Percentiles rank a stretch among this genome's conserved stretches.
These are phyloP conservation scores for Diplodia intermedia DNA, from an alignment of 2,329 filamentous ascomycete species.

Conservation along the genomic window DNA sequence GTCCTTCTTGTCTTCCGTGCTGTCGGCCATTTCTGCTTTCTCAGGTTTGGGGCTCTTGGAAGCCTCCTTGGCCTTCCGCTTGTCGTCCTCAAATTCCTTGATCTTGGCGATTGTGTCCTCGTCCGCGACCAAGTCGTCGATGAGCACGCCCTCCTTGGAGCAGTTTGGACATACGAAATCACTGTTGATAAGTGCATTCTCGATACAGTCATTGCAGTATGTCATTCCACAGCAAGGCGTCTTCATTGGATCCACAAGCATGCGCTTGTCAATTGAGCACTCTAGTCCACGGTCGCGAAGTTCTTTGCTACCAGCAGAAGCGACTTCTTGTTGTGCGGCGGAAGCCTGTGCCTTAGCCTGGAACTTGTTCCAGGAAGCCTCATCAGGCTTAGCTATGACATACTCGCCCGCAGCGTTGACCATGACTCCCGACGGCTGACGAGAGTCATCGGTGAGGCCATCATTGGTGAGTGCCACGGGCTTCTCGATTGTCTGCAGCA, in stretches of 20 bases:
- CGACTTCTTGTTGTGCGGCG: constrained; percentile 80
- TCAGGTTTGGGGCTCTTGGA: constrained; percentile 51
- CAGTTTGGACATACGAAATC: constrained; percentile 96
- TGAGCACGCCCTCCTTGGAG: constrained; percentile 85
- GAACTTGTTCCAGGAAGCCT: constrained; percentile 95
- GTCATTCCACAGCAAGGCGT: constrained; percentile 98
- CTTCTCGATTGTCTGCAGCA: constrained; percentile 95
- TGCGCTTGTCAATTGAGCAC: constrained; percentile 95
- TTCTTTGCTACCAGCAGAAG: constrained; percentile 80
- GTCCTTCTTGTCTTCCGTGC: constrained; percentile 26
- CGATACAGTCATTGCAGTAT: constrained; percentile 99
- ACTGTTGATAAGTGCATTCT: constrained; percentile 97
- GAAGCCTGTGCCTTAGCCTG: constrained; percentile 91
- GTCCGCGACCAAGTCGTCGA: constrained; percentile 87
- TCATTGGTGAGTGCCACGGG: constrained; percentile 74
- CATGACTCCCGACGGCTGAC: constrained; percentile 90
- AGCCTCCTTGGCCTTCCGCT: constrained; percentile 52
- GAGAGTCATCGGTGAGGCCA: constrained; percentile 78
- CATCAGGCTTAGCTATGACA: constrained; percentile 94
- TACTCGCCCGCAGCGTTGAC: constrained; percentile 97
- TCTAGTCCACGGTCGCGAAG: constrained; percentile 86
- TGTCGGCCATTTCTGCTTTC: constrained; percentile 40
- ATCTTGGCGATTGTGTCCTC: constrained; percentile 80
- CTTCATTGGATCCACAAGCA: constrained; percentile 99
- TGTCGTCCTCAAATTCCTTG: constrained; percentile 71